Evolutionary conservation across 495 filamentous ascomycete genomes (phyloP), one percentile per base, ranked within the genome.

Genomic region (Neurospora sp.): DNA sequence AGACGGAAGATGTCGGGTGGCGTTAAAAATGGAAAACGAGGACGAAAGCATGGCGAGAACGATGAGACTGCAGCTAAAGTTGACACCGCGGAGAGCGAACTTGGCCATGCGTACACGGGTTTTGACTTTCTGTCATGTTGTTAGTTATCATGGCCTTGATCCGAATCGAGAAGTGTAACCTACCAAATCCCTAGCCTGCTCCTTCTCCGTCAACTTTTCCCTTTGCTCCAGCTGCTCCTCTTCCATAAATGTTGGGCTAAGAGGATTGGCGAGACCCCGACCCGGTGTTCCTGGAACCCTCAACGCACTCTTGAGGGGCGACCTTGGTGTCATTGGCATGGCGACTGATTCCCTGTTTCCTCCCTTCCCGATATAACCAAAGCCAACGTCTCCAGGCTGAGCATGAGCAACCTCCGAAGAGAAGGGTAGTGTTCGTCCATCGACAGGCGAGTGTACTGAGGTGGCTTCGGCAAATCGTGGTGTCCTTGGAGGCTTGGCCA

Each of bases 41-140:
- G 92, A 87, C 4, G 91, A 88, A 69, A 99, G 83, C 84, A 99
- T 92, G 71, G 93, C 84, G 68, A 99, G 87, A 73, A 99, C 92
- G 78, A 99, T 98, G 69, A 97, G 86, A 85, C 92, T 94, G 86
- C 96, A 99, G 82, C 91, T 93, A 82, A 98, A 98, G 87, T 94
- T 98, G 81, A 97, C 91, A 70, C 93, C 90, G 74, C 96, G 91
- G 40, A 99, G 90, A 75, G 96, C 88, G 74, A 98, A 90, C 85
- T 99, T 99, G 73, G 94, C 96, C 78, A 98, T 87, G 16, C 96
- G 91, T 41, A 99, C 94, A 69, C 94, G 90, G 20, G 91, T 87
- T 86, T 99, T 99, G 80, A 97, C 87, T 88, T 92, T 93, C 95
- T 98, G 79, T 45, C 41, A 16, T 41, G 9, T 41, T 71, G 79